Base-by-base conservation (phyloP, 2,329 filamentous ascomycete species). In the Nothophoma quercina region DNA sequence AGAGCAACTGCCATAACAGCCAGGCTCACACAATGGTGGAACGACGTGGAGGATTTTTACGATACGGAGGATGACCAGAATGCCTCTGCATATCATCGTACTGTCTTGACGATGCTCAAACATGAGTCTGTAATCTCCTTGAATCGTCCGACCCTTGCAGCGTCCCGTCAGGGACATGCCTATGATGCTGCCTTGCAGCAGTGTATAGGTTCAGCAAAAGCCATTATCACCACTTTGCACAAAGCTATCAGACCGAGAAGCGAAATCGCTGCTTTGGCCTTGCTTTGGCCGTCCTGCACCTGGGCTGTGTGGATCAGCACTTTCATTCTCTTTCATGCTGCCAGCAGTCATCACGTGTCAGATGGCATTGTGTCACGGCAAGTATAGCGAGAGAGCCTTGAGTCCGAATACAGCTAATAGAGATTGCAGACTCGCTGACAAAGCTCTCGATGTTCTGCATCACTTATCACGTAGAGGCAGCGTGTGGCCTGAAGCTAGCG, bases 251-350 rank as follows among this genome's bases (percentile, higher is more conserved):
- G 51, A 35, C 16, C 42, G 35, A 29, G 55, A 26, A 15, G 30
- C 48, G 55, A 23, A 39, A n/a, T n/a, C 59, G 58, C 16, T 0
- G 44, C 68, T 38, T 44, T 67, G 6, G 75, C 78, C 0, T 63
- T 83, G 19, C 64, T 80, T 0, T 82, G 80, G 79, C 80, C 80
- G 2, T 80, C 79, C 0, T 81, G 81, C 30, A 83, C 80, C 0
- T 83, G 81, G 80, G 77, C 77, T 1, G 72, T 80, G 0, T 83
- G 81, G 81, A 83, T 83, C 58, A 81, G 79, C 50, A 78, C 78
- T 1, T 79, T 83, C 30, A 77, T 83, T 16, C 61, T 83, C 4
- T 76, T 81, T 3, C 80, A 81, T 43, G 81, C 81, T 4, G 79
- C 78, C 0, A 78, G 78, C 55, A 78, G 79, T 53, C 71, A 72